Conservation (phyloP, 371 early-diverging fungal species). For the Catenaria anguillulae region DNA sequence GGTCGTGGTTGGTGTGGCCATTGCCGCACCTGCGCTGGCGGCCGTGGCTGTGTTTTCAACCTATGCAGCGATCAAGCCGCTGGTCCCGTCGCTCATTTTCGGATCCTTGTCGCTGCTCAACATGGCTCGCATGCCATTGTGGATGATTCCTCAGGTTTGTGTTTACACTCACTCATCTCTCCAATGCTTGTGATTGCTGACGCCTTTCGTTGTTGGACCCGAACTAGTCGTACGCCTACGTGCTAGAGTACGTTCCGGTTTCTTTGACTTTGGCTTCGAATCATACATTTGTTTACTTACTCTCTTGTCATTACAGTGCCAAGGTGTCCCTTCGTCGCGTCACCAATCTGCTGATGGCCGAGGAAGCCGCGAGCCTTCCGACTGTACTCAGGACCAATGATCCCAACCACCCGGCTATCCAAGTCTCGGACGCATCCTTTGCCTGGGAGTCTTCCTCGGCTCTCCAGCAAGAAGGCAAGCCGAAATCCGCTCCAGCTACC, state of each 20-base stretch:
- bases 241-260: too few relatives aligned
- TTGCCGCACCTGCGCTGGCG: slow-evolving; percentile 6
- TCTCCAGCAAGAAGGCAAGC: too few relatives aligned
- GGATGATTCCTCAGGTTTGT: neutral
- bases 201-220: neutral
- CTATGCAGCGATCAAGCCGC: neutral
- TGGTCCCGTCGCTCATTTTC: neutral
- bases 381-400: neutral
- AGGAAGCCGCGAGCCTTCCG: slow-evolving; percentile 44
- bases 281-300: too few relatives aligned
- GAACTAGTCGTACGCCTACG: slow-evolving; percentile 17
- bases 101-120: slow-evolving; percentile 8
- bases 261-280: too few relatives aligned
- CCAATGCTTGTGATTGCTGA: slow-evolving; percentile 56
- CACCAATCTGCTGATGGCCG: slow-evolving; percentile 51
- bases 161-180: neutral
- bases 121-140: slow-evolving; percentile 2
- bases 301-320: too few relatives aligned
- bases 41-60: slow-evolving; percentile 1
- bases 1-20: slow-evolving; percentile 1
- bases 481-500: too few relatives aligned
- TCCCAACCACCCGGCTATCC: neutral
- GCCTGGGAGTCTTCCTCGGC: neutral
- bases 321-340: slow-evolving; percentile 67
- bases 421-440: neutral